Evolutionary conservation across 208 protist species (phyloP).

Genomic region (Leishmania major): DNA sequence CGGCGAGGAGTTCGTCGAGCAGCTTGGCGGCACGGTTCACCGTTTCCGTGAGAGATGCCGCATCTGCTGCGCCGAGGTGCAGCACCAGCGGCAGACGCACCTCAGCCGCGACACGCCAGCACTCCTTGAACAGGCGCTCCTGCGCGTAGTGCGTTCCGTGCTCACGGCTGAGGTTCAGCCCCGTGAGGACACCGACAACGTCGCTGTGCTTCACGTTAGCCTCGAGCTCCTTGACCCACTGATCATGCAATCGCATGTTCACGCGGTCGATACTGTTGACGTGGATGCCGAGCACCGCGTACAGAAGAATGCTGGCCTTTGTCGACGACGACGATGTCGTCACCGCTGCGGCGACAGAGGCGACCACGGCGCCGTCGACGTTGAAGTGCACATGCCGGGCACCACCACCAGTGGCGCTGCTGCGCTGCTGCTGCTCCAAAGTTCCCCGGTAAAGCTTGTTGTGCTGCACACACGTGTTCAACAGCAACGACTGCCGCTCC

Average conservation of each 20-base stretch:
- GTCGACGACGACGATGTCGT: background rate
- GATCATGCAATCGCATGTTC: conserved; percentile 62
- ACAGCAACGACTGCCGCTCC: conserved; percentile 66
- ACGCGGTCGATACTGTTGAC: conserved; percentile 82
- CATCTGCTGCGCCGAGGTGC: conserved; percentile 47
- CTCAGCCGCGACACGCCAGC: conserved; percentile 49
- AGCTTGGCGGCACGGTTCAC: conserved; percentile 64
- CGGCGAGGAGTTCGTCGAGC: conserved; percentile 47
- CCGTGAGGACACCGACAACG: conserved; percentile 71
- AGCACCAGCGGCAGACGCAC: conserved; percentile 63
- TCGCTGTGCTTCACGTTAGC: conserved; percentile 44
- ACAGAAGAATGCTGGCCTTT: conserved; percentile 35
- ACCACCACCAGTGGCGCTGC: background rate
- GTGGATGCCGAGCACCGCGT: conserved; percentile 76
- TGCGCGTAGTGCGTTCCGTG: conserved; percentile 76
- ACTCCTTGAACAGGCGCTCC: conserved; percentile 58
- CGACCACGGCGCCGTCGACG: conserved; percentile 16
- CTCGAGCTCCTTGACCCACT: conserved; percentile 66
- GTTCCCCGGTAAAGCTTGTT: conserved; percentile 44
- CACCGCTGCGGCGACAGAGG: conserved; percentile 2
- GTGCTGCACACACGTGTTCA: conserved; percentile 61
- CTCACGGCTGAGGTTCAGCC: conserved; percentile 68
- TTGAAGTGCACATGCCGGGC: conserved; percentile 28
- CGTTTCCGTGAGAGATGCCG: conserved; percentile 28
- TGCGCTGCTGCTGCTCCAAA: background rate